These are phyloP conservation scores for Xerocomellus amylosporus DNA, from an alignment of 768 basidiomycete species.

Conservation along the genomic window DNA sequence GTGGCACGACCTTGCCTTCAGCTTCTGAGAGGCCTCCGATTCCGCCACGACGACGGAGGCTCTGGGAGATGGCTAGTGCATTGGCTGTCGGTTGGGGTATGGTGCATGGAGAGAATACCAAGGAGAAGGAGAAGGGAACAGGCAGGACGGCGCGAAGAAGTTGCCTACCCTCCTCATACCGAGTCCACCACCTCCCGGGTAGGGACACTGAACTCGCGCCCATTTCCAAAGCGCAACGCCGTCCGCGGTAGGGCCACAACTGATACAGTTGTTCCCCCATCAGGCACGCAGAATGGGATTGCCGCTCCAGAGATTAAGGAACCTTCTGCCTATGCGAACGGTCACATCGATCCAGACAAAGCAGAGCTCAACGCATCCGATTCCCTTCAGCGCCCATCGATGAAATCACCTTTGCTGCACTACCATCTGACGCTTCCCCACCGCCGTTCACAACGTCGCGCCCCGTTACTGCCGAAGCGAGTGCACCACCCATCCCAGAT, in stretches of 20 bases:
- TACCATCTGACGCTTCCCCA: conserved; percentile 5
- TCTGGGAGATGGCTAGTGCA: conserved; percentile 69
- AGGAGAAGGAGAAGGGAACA: conserved; percentile 30
- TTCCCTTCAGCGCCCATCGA: conserved; percentile 16
- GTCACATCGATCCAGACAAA: conserved; percentile 8
- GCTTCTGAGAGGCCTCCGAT: conserved; percentile 52
- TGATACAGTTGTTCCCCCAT: conserved; percentile 2
- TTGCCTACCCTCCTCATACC: conserved; percentile 14
- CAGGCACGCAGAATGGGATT: background rate
- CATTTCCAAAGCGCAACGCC: conserved; percentile 49
- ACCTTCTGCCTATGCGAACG: background rate
- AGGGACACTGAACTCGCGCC: conserved; percentile 37
- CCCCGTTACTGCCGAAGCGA: too few relatives aligned
- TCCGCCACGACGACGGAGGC: conserved; percentile 57
- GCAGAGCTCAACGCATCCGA: conserved; percentile 3
- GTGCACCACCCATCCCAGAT: too few relatives aligned
- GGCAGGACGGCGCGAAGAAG: conserved; percentile 12
- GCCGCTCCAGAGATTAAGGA: conserved; percentile 1
- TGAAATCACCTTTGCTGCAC: conserved; percentile 20
- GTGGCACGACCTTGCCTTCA: background rate
- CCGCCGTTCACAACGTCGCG: background rate
- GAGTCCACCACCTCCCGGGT: conserved; percentile 13
- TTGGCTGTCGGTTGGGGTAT: conserved; percentile 57
- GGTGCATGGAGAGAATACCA: conserved; percentile 30
- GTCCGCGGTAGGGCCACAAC: conserved; percentile 29